Base-by-base conservation (phyloP, 75 land plant species). In the Pinus taeda region DNA sequence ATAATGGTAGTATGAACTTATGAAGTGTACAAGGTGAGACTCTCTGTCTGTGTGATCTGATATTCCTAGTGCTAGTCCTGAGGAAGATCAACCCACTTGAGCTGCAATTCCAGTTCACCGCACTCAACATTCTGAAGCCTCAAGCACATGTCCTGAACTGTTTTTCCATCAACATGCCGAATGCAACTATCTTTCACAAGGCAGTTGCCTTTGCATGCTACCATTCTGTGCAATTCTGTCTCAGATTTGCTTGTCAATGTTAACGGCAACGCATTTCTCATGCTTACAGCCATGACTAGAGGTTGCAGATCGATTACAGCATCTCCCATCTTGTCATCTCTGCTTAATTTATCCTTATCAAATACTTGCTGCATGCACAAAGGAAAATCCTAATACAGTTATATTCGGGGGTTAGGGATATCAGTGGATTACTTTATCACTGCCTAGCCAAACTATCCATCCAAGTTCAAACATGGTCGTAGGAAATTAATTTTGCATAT, bases 271-370 rank as follows among this genome's bases (percentile, higher is more conserved):
- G 14, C 37, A 14, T 65, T 33, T 65, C 69, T 65, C 39, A 33
- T 65, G 33, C 67, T 83, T 14, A 80, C 91, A 72, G 88, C 86
- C 60, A 78, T 73, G 15, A 91, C 75, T 18, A 91, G 76, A 3
- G 88, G 86, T 26, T 74, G 55, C 56, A 91, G 79, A 59, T 89
- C 83, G 18, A 91, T 20, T 59, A 82, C 77, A 15, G 84, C 91
- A 59, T 91, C 93, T 18, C 93, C 93, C 93, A 91, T 91, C 37
- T 74, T 89, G 56, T 91, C 93, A 74, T 91, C 91, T 24, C 71
- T 55, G 37, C 78, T 86, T 60, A 91, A 82, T 49, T 74, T 84
- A 74, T 91, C 93, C 73, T 89, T 81, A 57, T 91, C 93, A 60
- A 76, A 89, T 15, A 91, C 88, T 82, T 55, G 55, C 90, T 88